Percentiles rank a stretch among this genome's conserved stretches.
Conservation (phyloP, 169 alveolate species). For the Babesia bovis region DNA sequence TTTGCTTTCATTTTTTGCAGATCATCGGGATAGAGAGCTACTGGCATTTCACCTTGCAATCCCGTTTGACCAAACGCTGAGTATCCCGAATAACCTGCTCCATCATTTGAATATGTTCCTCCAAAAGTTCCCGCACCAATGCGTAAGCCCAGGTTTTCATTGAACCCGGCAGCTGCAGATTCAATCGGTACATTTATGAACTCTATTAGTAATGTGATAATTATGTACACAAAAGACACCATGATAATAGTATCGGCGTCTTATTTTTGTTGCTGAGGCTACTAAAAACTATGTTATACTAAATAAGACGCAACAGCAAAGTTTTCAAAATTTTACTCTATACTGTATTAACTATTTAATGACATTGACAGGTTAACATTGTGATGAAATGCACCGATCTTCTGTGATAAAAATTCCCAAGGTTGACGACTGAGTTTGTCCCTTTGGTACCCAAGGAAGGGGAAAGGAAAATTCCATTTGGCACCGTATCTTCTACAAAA, state of each 20-base stretch:
- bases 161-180: neutral
- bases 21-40: slow-evolving; percentile 3
- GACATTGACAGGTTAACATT: neutral
- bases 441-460: neutral
- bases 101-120: slow-evolving; percentile 15
- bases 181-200: slow-evolving; percentile 7
- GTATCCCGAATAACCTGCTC: slow-evolving; percentile 7
- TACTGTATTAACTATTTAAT: neutral
- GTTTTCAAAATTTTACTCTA: too few species aligned
- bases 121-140: neutral
- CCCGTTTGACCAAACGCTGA: neutral
- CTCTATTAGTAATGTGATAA: neutral
- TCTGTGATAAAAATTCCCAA: neutral
- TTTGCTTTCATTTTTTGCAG: neutral
- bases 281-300: too few species aligned
- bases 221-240: neutral
- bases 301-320: too few species aligned
- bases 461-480: neutral
- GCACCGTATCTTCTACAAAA: slow-evolving; percentile 5
- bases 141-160: neutral
- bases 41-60: slow-evolving; percentile 17
- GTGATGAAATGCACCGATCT: neutral
- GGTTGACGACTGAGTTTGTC: neutral
- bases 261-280: too few species aligned
- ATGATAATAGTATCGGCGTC: too few species aligned